Evolutionary conservation across 805 yeast genomes (phyloP).

Genomic region (Schwanniomyces polymorphus): DNA sequence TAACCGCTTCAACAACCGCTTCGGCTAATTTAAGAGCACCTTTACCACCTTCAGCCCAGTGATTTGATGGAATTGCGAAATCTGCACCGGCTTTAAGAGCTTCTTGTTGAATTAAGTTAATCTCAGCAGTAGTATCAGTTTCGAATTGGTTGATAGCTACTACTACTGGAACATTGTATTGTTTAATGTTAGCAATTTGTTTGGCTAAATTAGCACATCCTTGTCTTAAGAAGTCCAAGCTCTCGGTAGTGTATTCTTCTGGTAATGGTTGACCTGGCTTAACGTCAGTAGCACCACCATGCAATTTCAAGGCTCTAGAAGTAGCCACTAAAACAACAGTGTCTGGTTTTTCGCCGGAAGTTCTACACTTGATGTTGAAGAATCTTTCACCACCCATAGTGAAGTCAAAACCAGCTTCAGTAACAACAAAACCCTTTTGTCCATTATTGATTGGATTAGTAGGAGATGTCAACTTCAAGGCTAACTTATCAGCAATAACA

Average conservation of each 20-base stretch:
- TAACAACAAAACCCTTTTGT: conserved; percentile 79
- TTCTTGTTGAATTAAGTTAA: conserved; percentile 74
- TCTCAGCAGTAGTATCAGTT: conserved; percentile 79
- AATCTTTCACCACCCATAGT: conserved; percentile 99
- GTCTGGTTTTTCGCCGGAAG: conserved; percentile 85
- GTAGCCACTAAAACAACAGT: conserved; percentile 94
- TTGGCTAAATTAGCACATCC: conserved; percentile 90
- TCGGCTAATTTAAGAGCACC: conserved; percentile 86
- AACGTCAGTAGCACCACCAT: conserved; percentile 97
- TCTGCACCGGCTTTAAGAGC: conserved; percentile 90
- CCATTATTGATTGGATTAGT: conserved; percentile 46
- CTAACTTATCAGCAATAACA: conserved; percentile 89
- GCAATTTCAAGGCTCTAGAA: conserved; percentile 92
- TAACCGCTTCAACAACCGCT: conserved; percentile 74
- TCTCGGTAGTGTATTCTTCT: conserved; percentile 74
- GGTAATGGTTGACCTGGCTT: conserved; percentile 92
- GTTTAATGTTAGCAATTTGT: conserved; percentile 83
- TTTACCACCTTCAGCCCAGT: conserved; percentile 94
- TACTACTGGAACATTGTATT: conserved; percentile 87
- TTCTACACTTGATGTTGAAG: conserved; percentile 91
- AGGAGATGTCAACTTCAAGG: conserved; percentile 74
- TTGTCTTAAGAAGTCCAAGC: conserved; percentile 69
- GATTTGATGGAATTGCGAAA: conserved; percentile 87
- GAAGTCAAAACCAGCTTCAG: conserved; percentile 98
- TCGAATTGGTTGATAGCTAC: conserved; percentile 91